Base-by-base conservation (phyloP, 2,329 filamentous ascomycete genomes). In the Cladosporium phlei region DNA sequence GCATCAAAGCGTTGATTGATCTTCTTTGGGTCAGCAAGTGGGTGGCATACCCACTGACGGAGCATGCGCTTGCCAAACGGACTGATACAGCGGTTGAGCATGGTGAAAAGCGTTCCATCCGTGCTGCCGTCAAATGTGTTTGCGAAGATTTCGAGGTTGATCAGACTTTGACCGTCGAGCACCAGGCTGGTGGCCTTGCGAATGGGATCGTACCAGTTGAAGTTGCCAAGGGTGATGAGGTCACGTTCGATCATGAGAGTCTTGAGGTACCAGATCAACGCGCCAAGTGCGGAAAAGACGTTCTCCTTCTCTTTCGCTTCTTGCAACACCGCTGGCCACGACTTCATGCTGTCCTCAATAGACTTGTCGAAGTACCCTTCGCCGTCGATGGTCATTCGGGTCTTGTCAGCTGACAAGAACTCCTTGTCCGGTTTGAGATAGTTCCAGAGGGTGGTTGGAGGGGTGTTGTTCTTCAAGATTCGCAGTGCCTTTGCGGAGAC, bases 41-140 rank as follows among this genome's bases (percentile, higher is more conserved):
- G 93, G 66, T 98, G 93, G 59, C 91, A 97, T 2, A 98, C 85
- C 93, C 93, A 98, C 65, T 95, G 89, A 46, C 90, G 85, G 66
- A 98, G 89, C 65, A 95, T 81, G 9, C 93, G 85, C 69, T 98
- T 98, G 48, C 93, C 93, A 62, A 98, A 98, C 0, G 93, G 91
- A 3, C 93, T 97, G 52, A 96, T 85, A 63, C 93, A 98, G 42
- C 88, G 82, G 65, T 98, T 97, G 43, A 98, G 78, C 53, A 98
- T 80, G 42, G 79, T 79, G 67, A 97, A 98, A 1, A 98, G 70
- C 0, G 93, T 97, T 5, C 93, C 93, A 29, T 95, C 86, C 1
- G 76, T 65, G 11, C 88, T 82, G 6, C 90, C 91, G 61, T 96
- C 91, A 55, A 86, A 88, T 0, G 85, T 90, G 66, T 98, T 98